Evolutionary conservation across 2,329 filamentous ascomycete species (phyloP).

Genomic region (Dactylonectria macrodidyma): DNA sequence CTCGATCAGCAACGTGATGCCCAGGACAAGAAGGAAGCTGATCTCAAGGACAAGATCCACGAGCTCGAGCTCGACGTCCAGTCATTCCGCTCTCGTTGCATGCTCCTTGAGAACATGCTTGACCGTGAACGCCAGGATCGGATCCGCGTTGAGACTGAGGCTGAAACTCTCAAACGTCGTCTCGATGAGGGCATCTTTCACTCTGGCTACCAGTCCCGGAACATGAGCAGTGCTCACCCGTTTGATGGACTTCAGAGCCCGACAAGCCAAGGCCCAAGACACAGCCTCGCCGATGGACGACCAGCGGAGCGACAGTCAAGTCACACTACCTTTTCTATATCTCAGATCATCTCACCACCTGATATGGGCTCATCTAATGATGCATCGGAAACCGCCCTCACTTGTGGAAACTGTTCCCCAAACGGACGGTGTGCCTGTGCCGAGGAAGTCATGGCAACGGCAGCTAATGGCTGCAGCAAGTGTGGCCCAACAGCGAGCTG

Average conservation of each 20-base stretch:
- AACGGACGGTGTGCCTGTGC: constrained; percentile 71
- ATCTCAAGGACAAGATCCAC: constrained; percentile 70
- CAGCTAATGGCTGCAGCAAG: constrained; percentile 73
- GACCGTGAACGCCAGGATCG: constrained; percentile 70
- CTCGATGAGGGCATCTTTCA: constrained; percentile 48
- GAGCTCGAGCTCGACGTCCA: constrained; percentile 77
- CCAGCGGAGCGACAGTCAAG: constrained; percentile 49
- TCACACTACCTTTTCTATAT: constrained; percentile 67
- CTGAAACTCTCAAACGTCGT: constrained; percentile 53
- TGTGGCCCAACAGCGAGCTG: constrained; percentile 76
- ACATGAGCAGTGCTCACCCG: constrained; percentile 46
- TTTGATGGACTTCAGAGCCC: constrained; percentile 49
- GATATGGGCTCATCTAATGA: constrained; percentile 52
- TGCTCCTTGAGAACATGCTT: constrained; percentile 74
- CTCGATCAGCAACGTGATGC: constrained; percentile 73
- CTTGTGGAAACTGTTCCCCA: constrained; percentile 71
- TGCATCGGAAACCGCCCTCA: constrained; percentile 54
- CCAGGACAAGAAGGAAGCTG: constrained; percentile 70
- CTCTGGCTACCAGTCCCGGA: constrained; percentile 46
- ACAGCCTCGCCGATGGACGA: constrained; percentile 47
- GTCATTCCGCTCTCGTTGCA: constrained; percentile 73
- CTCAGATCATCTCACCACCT: constrained; percentile 70
- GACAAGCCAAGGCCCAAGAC: constrained; percentile 46
- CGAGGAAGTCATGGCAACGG: constrained; percentile 70
- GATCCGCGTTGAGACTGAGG: constrained; percentile 59